These are phyloP conservation scores for Xylaria digitata DNA, from an alignment of 2,329 filamentous ascomycete genomes.

Conservation along the genomic window DNA sequence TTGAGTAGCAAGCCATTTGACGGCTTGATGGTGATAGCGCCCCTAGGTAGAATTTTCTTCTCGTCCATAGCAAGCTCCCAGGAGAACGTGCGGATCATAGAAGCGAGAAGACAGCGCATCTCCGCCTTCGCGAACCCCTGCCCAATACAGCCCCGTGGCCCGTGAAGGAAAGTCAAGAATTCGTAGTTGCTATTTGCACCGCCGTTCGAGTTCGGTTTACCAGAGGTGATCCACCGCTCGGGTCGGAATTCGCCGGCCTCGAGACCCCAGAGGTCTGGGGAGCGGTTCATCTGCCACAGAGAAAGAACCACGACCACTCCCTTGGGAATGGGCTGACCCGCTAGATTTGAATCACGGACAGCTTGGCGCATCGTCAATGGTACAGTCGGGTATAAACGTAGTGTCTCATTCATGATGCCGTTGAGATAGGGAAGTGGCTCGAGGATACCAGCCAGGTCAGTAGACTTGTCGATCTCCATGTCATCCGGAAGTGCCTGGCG, in stretches of 20 bases:
- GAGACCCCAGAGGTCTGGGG: slow-evolving; percentile 72
- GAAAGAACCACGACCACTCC: slow-evolving; percentile 71
- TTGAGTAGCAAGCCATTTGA: slow-evolving; percentile 71
- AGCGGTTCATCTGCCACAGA: slow-evolving; percentile 71
- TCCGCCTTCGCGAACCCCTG: slow-evolving; percentile 78
- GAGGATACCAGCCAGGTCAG: slow-evolving; percentile 59
- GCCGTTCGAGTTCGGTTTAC: slow-evolving; percentile 64
- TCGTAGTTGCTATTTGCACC: slow-evolving; percentile 76
- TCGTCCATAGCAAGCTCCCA: slow-evolving; percentile 68
- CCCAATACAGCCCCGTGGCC: slow-evolving; percentile 77
- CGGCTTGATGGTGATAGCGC: slow-evolving; percentile 74
- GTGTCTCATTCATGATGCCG: slow-evolving; percentile 71
- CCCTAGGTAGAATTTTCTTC: slow-evolving; percentile 67
- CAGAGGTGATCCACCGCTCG: slow-evolving; percentile 71
- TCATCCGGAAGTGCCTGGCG: slow-evolving; percentile 57
- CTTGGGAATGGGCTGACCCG: slow-evolving; percentile 70
- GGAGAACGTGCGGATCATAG: slow-evolving; percentile 72
- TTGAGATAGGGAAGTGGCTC: slow-evolving; percentile 76
- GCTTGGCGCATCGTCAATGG: slow-evolving; percentile 72
- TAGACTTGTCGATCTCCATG: slow-evolving; percentile 47
- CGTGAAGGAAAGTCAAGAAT: slow-evolving; percentile 76
- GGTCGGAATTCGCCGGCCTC: slow-evolving; percentile 76
- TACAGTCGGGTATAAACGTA: slow-evolving; percentile 67
- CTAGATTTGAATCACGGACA: slow-evolving; percentile 65
- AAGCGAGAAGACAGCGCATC: slow-evolving; percentile 77